These are phyloP conservation scores for Monosporascus sp. DNA, from an alignment of 2,329 filamentous ascomycete genomes.

Conservation along the genomic window DNA sequence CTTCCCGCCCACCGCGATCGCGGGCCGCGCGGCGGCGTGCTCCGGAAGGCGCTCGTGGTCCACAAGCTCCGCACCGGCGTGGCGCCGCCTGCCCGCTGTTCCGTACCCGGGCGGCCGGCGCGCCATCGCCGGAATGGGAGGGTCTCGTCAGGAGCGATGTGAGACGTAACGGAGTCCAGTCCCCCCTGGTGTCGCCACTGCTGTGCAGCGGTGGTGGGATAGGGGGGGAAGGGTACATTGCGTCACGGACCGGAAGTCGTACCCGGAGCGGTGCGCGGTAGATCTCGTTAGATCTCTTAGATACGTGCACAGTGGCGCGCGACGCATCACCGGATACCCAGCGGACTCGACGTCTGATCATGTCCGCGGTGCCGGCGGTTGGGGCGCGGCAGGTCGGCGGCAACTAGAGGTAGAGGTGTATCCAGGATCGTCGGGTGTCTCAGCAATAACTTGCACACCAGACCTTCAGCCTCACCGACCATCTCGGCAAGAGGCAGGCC, in stretches of 20 bases:
- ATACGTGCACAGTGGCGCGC: conserved; percentile 41
- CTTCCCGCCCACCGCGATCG: no score
- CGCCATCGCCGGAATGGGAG: conserved; percentile 19
- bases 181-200: conserved; percentile 39
- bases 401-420: conserved; percentile 13
- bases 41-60: conserved; percentile 45
- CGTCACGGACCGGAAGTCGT: conserved; percentile 12
- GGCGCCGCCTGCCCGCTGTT: conserved; percentile 29
- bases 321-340: conserved; percentile 41
- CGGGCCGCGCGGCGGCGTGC: no score
- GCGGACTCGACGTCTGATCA: conserved; percentile 43
- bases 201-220: conserved; percentile 34
- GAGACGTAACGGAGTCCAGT: conserved; percentile 37
- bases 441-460: conserved; percentile 39
- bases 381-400: conserved; percentile 35
- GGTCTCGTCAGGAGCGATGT: conserved; percentile 35
- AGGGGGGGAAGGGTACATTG: not conserved
- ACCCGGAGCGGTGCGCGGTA: conserved; percentile 32
- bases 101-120: conserved; percentile 21
- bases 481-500: conserved; percentile 30
- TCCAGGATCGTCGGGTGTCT: conserved; percentile 31
- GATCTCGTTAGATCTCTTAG: no score
- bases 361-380: conserved; percentile 41
- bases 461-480: conserved; percentile 46
- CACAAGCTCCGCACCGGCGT: conserved; percentile 41